Conservation (phyloP, 2,329 filamentous ascomycete species). For the Cadophora gregata region DNA sequence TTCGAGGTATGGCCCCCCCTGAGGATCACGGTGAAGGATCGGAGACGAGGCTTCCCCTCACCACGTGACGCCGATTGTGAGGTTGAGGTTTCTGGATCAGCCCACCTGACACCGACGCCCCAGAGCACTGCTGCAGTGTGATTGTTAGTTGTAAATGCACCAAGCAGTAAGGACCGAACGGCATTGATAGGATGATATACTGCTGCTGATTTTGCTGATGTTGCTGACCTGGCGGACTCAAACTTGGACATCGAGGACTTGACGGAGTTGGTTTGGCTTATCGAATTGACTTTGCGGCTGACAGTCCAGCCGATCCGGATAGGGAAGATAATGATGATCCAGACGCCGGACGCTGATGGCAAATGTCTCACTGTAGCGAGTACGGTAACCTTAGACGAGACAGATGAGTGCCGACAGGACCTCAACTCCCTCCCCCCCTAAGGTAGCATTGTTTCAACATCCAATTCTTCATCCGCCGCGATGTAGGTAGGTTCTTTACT, state of each 20-base stretch:
- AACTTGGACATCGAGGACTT: neutral
- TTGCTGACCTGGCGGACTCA: neutral
- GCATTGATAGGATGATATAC: neutral
- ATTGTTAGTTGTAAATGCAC: neutral
- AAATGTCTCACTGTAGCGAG: neutral
- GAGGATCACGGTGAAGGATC: conserved; percentile 6
- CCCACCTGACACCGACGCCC: neutral
- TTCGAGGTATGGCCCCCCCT: neutral
- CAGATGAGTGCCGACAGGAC: too few species aligned
- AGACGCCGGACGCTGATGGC: neutral
- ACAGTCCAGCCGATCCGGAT: neutral
- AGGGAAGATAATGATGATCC: neutral
- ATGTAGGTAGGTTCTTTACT: too few species aligned
- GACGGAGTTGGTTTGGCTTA: neutral
- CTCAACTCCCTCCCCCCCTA: too few species aligned
- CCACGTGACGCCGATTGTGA: neutral
- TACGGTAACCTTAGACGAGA: neutral
- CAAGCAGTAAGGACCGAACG: neutral
- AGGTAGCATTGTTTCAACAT: too few species aligned
- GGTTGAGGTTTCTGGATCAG: conserved; percentile 4
- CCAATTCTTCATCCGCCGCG: too few species aligned
- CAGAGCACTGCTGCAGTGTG: too few species aligned
- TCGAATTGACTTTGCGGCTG: conserved; percentile 3
- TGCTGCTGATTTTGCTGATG: neutral
- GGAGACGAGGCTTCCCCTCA: conserved; percentile 11